Evolutionary conservation across 257 asterid species (phyloP), one percentile per base, ranked within the genome.

Genomic region (Rhazya stricta): DNA sequence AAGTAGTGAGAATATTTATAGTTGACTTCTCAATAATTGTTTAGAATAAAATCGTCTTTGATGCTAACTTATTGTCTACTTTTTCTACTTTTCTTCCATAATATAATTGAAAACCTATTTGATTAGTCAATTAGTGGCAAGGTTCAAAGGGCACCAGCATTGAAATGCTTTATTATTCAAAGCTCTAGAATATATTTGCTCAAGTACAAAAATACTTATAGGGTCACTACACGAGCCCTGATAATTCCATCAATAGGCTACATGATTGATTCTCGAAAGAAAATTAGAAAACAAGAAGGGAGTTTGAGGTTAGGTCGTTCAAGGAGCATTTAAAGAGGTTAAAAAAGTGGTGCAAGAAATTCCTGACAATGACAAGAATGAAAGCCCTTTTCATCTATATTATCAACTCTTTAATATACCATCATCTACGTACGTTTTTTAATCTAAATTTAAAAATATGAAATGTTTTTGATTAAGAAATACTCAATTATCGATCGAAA

Each of bases 31-130:
- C 1, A 58, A 27, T 27, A 58, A 29, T 58, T 1, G 18, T 8
- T 58, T 58, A 58, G 72, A 77, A 68, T 66, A 42, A 53, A 34
- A 75, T 67, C 72, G 10, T 37, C 9, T 60, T 27, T 58, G 29
- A 51, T 51, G 9, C 58, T 19, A 51, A 18, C 7, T 39, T 1
- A 48, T 54, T 27, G 9, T 21, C 41, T 36, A 37, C 42, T 66
- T 66, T 66, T 16, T 63, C 34, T 62, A 19, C 3, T 32, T 66
- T 66, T 51, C 61, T 53, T 50, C 37, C 73, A 50, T n/a, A 16
- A 37, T 45, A 13, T 25, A 50, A 39, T 50, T 50, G 9, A 50
- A 19, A 19, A 5, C 45, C 43, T 29, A 48, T 48, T 70, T 30
- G 10, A n/a, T 27, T 56, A 30, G 57, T 48, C 29, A 4, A 71